phyloP scores from a whole-genome alignment of 2,329 filamentous ascomycete genomes.

The Sarocladium brachiariae region DNA sequence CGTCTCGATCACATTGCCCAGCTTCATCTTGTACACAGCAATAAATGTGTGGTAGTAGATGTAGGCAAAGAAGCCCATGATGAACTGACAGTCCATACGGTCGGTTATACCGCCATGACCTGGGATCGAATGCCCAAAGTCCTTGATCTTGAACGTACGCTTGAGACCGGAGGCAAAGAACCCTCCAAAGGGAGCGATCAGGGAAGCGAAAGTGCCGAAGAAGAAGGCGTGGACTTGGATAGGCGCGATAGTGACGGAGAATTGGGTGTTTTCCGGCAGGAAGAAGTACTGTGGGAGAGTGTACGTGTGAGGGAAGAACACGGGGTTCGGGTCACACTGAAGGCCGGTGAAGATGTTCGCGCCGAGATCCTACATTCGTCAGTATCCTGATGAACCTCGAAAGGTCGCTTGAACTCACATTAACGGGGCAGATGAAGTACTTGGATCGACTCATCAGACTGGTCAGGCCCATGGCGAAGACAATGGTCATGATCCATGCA shows the following conservation, averaged over 20 bases:
- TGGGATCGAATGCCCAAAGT: constrained; percentile 96
- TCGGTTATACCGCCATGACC: constrained; percentile 98
- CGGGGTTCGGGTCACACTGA: constrained; percentile 83
- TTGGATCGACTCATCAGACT: constrained; percentile 83
- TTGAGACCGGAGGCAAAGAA: constrained; percentile 98
- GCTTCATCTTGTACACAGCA: constrained; percentile 74
- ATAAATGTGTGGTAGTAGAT: constrained; percentile 99
- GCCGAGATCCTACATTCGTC: constrained; percentile 61
- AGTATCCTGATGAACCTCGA: neutral
- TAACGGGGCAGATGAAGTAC: constrained; percentile 98
- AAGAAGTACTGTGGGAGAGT: constrained; percentile 67
- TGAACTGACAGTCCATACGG: constrained; percentile 99
- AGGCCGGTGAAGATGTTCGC: constrained; percentile 89
- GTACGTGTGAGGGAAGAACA: constrained; percentile 75
- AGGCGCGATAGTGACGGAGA: constrained; percentile 69
- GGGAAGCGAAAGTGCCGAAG: constrained; percentile 86
- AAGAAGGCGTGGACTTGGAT: constrained; percentile 91
- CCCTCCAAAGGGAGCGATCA: constrained; percentile 94
- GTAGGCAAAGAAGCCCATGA: constrained; percentile 98
- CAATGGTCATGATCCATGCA: constrained; percentile 90
- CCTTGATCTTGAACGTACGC: constrained; percentile 99
- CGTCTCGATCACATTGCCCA: constrained; percentile 82
- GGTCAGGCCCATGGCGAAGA: constrained; percentile 76
- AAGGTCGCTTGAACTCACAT: constrained; percentile 39
- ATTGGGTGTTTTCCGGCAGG: constrained; percentile 48